Conservation (phyloP, 1,284 basidiomycete species). For the Cutaneotrichosporon dermatis region DNA sequence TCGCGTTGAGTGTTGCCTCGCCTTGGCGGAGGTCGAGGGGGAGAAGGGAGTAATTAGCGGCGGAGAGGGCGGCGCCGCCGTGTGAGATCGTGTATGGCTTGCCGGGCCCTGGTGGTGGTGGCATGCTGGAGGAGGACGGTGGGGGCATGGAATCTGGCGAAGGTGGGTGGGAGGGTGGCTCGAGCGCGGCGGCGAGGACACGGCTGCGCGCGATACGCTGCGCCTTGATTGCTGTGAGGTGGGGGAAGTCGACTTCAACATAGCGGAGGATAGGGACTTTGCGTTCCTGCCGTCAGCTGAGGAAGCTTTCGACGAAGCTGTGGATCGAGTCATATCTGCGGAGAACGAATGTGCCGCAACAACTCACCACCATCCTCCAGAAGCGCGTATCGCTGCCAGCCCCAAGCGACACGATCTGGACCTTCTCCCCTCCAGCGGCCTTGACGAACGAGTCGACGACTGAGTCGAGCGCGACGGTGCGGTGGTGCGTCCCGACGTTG, state of each 20-base stretch:
- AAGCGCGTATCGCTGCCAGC: constrained; percentile 90
- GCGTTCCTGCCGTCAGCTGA: constrained; percentile 1
- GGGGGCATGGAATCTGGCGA: too few relatives aligned
- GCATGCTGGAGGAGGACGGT: too few relatives aligned
- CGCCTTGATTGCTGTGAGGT: constrained; percentile 76
- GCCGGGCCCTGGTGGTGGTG: not conserved
- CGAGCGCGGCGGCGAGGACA: constrained; percentile 52
- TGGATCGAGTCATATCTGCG: too few relatives aligned
- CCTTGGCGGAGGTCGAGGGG: constrained; percentile 66
- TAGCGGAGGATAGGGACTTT: constrained; percentile 52
- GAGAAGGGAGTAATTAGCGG: constrained; percentile 66
- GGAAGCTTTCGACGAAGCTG: too few relatives aligned
- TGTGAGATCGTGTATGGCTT: constrained; percentile 42
- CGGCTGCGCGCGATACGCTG: constrained; percentile 70
- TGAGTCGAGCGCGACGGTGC: constrained; percentile 72
- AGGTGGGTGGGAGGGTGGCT: not conserved
- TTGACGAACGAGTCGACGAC: constrained; percentile 70
- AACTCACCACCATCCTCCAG: constrained; percentile 72
- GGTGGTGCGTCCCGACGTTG: constrained; percentile 88
- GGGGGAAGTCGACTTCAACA: constrained; percentile 84
- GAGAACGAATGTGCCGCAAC: too few relatives aligned
- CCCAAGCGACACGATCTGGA: constrained; percentile 83
- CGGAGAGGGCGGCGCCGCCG: constrained; percentile 65
- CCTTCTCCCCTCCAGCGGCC: constrained; percentile 23
- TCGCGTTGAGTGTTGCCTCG: constrained; percentile 5